Conservation (phyloP, 1,284 basidiomycete genomes). For the Coniferiporia weirii region DNA sequence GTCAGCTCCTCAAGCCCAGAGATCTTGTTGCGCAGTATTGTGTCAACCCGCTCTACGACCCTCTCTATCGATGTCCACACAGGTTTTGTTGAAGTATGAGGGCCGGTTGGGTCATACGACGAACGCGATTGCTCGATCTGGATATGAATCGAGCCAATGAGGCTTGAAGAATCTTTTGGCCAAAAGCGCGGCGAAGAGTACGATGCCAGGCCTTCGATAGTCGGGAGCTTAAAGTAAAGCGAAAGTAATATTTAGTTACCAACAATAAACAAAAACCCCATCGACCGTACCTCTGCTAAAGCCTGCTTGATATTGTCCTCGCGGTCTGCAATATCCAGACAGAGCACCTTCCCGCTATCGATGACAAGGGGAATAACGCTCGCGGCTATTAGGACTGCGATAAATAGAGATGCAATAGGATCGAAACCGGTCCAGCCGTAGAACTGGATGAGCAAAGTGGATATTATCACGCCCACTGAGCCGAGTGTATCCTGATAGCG, state of each 20-base stretch:
- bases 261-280: not conserved
- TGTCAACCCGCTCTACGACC: conserved; percentile 72
- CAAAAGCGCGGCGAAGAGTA: conserved; percentile 88
- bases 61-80: conserved; percentile 61
- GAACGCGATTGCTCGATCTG: conserved; percentile 62
- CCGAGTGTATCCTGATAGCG: conserved; percentile 71
- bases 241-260: not conserved
- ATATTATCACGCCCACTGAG: conserved; percentile 98
- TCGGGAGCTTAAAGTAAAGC: conserved; percentile 39
- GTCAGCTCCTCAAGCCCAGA: conserved; percentile 80
- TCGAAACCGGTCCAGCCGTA: conserved; percentile 99
- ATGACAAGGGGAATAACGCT: conserved; percentile 94
- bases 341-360: conserved; percentile 86
- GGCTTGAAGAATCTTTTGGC: conserved; percentile 85
- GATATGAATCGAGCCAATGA: conserved; percentile 90
- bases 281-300: conserved; percentile 62
- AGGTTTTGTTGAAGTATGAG: conserved; percentile 41
- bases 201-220: conserved; percentile 74
- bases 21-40: conserved; percentile 65
- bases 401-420: conserved; percentile 96
- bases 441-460: conserved; percentile 90
- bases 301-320: conserved; percentile 67
- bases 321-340: conserved; percentile 76
- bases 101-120: conserved; percentile 49
- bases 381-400: conserved; percentile 91